Evolutionary conservation across 108 stramenopile species (phyloP), one percentile per base, ranked within the genome.

Genomic region (Poteriospumella lacustris): DNA sequence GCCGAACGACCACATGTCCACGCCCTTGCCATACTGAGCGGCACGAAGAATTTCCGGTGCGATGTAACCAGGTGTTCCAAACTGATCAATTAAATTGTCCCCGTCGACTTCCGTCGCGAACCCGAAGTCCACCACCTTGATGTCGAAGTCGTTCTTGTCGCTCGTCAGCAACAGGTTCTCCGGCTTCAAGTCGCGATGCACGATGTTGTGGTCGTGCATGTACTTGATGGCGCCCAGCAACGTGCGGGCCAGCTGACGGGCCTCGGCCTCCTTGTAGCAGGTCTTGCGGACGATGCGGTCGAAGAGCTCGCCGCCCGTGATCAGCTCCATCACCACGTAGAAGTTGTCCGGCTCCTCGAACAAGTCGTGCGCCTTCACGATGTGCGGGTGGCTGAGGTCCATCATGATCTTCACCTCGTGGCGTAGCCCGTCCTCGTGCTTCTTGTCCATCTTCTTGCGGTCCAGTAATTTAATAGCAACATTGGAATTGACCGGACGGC

Each of bases 251-350:
- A 89, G 79, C 43, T 88, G 85, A 19, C 93, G 83, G 1, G 97
- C 96, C 80, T 97, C 95, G 76, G 87, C 90, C 78, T 98, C 97
- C 72, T 86, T 92, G 83, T 96, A 98, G 64, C 77, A 90, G 68
- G 90, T 89, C 85, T 94, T 94, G 2, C 87, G 82, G 15, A 95
- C 93, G 76, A 99, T 94, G 3, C 94, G 88, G 86, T 96, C 94
- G 72, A 97, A 97, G n/a, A 99, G 85, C 82, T 97, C 97, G 1
- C 96, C 97, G 24, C 97, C 96, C 47, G 75, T 43, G 87, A 92
- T 90, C n/a, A 64, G 31, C 33, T 73, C 70, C 70, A 73, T 73
- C 12, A 73, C 33, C 5, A 73, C 43, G 42, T 73, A 73, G 47
- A 52, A 73, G 9, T 15, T 42, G 41, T 26, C 31, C 5, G 9